These are phyloP conservation scores for Alternaria brassicicola DNA, from an alignment of 2,329 filamentous ascomycete genomes.

Conservation along the genomic window DNA sequence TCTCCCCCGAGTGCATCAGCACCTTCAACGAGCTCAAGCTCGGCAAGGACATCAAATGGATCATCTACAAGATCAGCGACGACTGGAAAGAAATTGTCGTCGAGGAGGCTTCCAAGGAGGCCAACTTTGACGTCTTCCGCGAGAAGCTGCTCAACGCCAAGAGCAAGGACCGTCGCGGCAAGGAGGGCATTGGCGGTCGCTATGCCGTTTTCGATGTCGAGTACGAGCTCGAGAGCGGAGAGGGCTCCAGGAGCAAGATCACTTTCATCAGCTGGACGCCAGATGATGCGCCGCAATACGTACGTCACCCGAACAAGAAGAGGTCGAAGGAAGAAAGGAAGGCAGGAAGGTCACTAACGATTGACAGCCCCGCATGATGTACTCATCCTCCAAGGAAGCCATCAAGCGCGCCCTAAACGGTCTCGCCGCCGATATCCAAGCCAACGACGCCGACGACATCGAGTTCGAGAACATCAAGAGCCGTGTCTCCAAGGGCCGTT, in stretches of 20 bases:
- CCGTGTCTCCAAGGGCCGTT: slow-evolving; percentile 59
- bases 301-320: slow-evolving; percentile 55
- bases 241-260: slow-evolving; percentile 68
- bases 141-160: slow-evolving; percentile 76
- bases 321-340: background rate
- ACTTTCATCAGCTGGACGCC: slow-evolving; percentile 47
- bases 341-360: slow-evolving; percentile 23
- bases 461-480: slow-evolving; percentile 73
- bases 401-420: slow-evolving; percentile 80
- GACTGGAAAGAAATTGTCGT: slow-evolving; percentile 82
- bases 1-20: slow-evolving; percentile 71
- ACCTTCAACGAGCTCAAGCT: slow-evolving; percentile 84
- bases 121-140: slow-evolving; percentile 75
- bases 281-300: slow-evolving; percentile 77
- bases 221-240: slow-evolving; percentile 73
- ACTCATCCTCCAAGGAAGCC: slow-evolving; percentile 86
- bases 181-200: slow-evolving; percentile 67
- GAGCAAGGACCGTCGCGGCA: slow-evolving; percentile 70
- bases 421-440: slow-evolving; percentile 77
- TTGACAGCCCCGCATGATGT: slow-evolving; percentile 81
- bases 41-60: slow-evolving; percentile 77
- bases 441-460: slow-evolving; percentile 83
- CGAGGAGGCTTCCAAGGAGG: slow-evolving; percentile 71
- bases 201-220: slow-evolving; percentile 87
- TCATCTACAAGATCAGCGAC: slow-evolving; percentile 87